Percentiles rank a stretch among this genome's conserved stretches.
These are phyloP conservation scores for Balamuthia mandrillaris DNA, from an alignment of 208 protist species.

Conservation along the genomic window DNA sequence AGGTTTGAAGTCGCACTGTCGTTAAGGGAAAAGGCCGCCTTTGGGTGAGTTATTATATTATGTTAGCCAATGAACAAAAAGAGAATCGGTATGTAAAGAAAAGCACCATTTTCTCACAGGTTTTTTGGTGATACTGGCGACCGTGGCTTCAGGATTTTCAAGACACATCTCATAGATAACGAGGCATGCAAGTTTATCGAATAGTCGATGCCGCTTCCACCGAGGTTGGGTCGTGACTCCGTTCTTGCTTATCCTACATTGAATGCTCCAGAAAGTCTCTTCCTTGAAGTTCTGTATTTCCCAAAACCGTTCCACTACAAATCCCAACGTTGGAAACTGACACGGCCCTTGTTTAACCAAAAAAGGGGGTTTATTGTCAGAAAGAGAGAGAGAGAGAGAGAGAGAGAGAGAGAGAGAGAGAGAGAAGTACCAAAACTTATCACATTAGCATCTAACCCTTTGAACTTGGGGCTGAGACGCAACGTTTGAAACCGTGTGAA, in stretches of 20 bases:
- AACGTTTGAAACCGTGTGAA: conserved; percentile 88
- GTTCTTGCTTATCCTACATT: background rate
- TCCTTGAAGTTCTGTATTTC: conserved; percentile 60
- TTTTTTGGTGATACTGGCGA: conserved; percentile 52
- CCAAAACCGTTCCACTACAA: conserved; percentile 82
- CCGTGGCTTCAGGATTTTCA: conserved; percentile 60
- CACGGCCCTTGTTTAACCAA: too few species aligned
- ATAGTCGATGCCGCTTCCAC: conserved; percentile 77
- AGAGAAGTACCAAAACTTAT: conserved; percentile 75
- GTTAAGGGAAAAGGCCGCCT: conserved; percentile 87
- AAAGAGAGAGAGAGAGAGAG: too few species aligned
- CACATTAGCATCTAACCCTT: conserved; percentile 30
- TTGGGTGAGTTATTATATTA: too few species aligned
- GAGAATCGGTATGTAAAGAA: background rate
- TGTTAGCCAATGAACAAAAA: too few species aligned
- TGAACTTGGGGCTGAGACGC: conserved; percentile 59
- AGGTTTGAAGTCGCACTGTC: conserved; percentile 96
- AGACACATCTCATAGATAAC: conserved; percentile 72
- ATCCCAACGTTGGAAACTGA: conserved; percentile 93
- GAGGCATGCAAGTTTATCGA: conserved; percentile 65
- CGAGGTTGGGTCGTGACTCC: background rate
- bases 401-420: too few species aligned
- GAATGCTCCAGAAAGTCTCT: background rate
- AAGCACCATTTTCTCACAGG: conserved; percentile 52
- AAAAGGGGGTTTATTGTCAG: too few species aligned